phyloP scores from a whole-genome alignment of 2,329 filamentous ascomycete genomes.

The Ceratocystis papillata region DNA sequence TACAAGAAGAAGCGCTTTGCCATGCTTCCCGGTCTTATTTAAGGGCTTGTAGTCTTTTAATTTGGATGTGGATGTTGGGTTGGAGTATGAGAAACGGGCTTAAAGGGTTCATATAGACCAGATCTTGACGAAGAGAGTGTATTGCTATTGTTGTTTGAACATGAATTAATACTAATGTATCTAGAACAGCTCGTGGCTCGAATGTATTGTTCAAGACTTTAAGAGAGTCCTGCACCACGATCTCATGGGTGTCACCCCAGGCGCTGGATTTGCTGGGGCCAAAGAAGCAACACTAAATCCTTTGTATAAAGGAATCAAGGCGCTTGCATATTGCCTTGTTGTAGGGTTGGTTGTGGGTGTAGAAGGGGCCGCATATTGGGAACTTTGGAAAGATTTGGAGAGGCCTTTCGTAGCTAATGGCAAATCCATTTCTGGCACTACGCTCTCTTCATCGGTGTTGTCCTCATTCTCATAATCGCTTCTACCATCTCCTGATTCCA shows the following conservation, averaged over 20 bases:
- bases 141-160: neutral
- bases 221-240: neutral
- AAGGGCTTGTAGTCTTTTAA: constrained; percentile 26
- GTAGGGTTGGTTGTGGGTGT: neutral
- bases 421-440: neutral
- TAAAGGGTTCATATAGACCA: neutral
- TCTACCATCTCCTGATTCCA: constrained; percentile 23
- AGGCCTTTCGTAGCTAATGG: constrained; percentile 2
- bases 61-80: neutral
- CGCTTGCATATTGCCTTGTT: neutral
- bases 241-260: neutral
- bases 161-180: neutral
- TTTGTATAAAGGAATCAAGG: neutral
- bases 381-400: neutral
- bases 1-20: constrained; percentile 91
- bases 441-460: neutral
- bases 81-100: neutral
- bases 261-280: neutral
- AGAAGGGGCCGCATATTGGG: neutral
- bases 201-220: neutral
- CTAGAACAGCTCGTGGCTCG: neutral
- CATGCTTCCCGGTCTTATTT: constrained; percentile 70
- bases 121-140: neutral
- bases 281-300: constrained; percentile 1
- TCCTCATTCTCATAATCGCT: neutral